Base-by-base conservation (phyloP, 805 yeast species). In the Lipomyces yamadae region DNA sequence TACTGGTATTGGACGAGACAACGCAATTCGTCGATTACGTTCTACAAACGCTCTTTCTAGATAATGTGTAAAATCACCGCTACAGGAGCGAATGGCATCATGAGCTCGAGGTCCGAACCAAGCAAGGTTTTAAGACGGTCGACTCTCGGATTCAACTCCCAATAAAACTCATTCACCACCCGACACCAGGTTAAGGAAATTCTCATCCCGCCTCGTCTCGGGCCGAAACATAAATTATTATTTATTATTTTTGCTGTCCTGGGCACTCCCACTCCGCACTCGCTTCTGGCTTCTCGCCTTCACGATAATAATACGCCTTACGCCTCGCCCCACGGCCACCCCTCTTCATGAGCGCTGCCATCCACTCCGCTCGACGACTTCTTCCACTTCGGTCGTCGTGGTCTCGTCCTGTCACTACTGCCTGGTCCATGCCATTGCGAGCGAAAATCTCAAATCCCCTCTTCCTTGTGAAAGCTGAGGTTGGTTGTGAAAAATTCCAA, bases 401-500 rank as follows among this genome's bases (percentile, higher is more conserved):
- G 24, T 39, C 48, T 32, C 50, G n/a, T 5, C 58, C 42, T 33
- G 56, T 30, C 57, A 11, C 39, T 39, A 11, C 39, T 8, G 34
- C 58, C 48, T 56, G 30, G 5, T 39, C 18, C 18, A 68, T 68
- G 71, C 71, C 71, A 11, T 53, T 68, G 15, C 70, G 71, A 32
- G 70, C 71, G n/a, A 66, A 63, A 60, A 68, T 68, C 60, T 37
- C 58, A 13, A 60, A 62, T 45, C 64, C 63, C 39, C 65, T 54
- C 3, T 63, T 68, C 42, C 48, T 33, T 13, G 61, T 48, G 35
- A 11, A 52, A 32, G 30, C 55, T 3, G 8, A 52, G 55, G 55
- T 52, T 24, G 29, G 55, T 52, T 24, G 24, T 24, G 29, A 30
- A 33, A 33, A 30, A 56, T 7, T 7, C 42, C 57, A 15, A 24